Evolutionary conservation across 805 yeast genomes (phyloP).

Genomic region (Candida xyloterini): DNA sequence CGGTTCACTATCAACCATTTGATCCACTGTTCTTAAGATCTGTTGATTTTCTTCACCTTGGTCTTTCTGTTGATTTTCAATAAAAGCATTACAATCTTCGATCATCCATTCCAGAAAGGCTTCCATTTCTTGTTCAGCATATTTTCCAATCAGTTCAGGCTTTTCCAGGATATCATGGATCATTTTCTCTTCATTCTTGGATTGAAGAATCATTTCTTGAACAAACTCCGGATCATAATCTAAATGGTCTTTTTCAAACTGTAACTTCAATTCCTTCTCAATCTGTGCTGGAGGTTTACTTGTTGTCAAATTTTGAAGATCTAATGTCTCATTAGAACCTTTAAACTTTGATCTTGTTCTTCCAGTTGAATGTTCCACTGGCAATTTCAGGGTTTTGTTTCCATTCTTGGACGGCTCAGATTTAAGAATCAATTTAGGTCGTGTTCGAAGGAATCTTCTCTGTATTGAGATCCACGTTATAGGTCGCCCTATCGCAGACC

Average conservation of each 20-base stretch:
- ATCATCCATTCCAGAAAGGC: slow-evolving; percentile 29
- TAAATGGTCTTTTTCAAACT: slow-evolving; percentile 25
- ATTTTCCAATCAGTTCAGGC: slow-evolving; percentile 14
- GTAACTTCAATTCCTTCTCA: slow-evolving; percentile 23
- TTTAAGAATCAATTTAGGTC: background rate
- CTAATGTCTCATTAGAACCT: background rate
- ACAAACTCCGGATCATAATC: slow-evolving; percentile 32
- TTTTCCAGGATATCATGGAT: slow-evolving; percentile 13
- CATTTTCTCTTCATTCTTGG: slow-evolving; percentile 21
- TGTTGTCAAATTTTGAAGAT: background rate
- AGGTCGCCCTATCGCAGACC: slow-evolving; percentile 1
- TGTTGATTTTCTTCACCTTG: background rate
- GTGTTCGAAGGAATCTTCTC: background rate
- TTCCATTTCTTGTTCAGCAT: slow-evolving; percentile 22
- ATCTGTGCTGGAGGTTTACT: slow-evolving; percentile 28
- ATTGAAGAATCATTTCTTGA: slow-evolving; percentile 25
- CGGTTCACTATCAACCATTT: slow-evolving; percentile 14
- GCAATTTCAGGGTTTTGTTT: background rate
- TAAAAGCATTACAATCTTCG: slow-evolving; percentile 20
- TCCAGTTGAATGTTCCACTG: background rate
- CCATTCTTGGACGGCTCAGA: background rate
- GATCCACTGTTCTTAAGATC: slow-evolving; percentile 13
- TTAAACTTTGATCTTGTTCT: background rate
- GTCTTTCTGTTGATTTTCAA: slow-evolving; percentile 14
- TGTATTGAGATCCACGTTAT: background rate